Base-by-base conservation (phyloP, 495 filamentous ascomycete species). In the Aspergillus homomorphus region DNA sequence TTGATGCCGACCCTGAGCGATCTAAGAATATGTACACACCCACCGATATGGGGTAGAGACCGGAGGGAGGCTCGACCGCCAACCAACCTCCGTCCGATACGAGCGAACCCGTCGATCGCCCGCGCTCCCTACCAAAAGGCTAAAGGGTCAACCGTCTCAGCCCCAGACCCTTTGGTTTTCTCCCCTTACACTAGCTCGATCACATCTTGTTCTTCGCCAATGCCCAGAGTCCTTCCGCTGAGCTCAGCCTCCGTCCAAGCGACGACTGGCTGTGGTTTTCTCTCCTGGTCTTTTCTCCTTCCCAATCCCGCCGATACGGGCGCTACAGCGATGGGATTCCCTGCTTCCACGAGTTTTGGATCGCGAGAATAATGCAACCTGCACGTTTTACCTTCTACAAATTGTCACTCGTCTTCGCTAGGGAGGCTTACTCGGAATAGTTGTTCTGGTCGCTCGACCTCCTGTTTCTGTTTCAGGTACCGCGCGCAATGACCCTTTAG, bases 21-120 rank as follows among this genome's bases (percentile, higher is more conserved):
- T 51, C 48, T 50, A 55, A 60, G 51, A 60, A 60, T 54, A 60
- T 28, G 30, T 24, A n/a, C 48, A 51, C 18, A 18, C 3, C 28
- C 23, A 18, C 15, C 8, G 15, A 21, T 28, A 18, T 15, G 48
- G n/a, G 48, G 30, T 50, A 24, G 12, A 28, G 18, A 48, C 10
- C 16, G 42, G 23, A 33, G 38, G 1, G 16, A 2, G 26, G 20
- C 28, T 48, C 46, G 19, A 20, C n/a, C 53, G 22, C 59, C 51
- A 45, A 24, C 48, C n/a, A n/a, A n/a, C 48, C 48, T 51, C 28
- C 33, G 14, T n/a, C n/a, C 48, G 30, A 28, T 28, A 28, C 23
- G 23, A 30, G 24, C 44, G 18, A 44, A 38, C 33, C 33, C 15
- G 33, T 38, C 33, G 33, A 38, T 38, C 33, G 26, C 9, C 9